Evolutionary conservation across 2,329 filamentous ascomycete species (phyloP), one percentile per base, ranked within the genome.

Genomic region (Fusarium pilosicola): DNA sequence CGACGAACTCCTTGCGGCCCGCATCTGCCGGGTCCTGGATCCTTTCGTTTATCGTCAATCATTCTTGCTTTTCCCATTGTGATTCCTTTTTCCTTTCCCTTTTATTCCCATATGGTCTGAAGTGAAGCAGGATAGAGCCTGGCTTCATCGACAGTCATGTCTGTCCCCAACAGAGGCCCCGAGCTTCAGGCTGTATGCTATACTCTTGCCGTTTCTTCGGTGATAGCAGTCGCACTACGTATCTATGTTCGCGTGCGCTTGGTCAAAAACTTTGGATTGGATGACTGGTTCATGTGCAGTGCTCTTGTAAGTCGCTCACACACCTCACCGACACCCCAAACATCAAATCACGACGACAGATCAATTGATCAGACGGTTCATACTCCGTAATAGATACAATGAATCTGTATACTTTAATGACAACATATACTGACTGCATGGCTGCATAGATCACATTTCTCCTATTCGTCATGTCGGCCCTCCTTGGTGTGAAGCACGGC

Each of bases 251-350:
- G 83, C 28, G 55, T 78, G 4, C 69, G 70, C 11, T 62, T 84
- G 18, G 79, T 85, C 39, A 83, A 79, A 70, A 80, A 79, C 39
- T 85, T 84, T 73, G 83, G 82, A 2, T 57, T 78, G 14, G 83
- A 85, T 65, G 83, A 85, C 68, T 83, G 79, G 78, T 76, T 81
- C 58, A 85, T 85, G 83, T 52, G 79, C 1, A 62, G 73, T 41
- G 83, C 84, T 36, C 74, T 80, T 62, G 82, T 82, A 56, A 71
- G 74, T 58, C 18, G 18, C 15, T 58, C 18, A 7, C 15, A 24
- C 20, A 22, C 17, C 39, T 38, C 28, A 14, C 14, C 11, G 24
- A 18, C 36, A 17, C 20, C 8, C 22, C 30, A 36, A 36, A 51
- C 56, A 51, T 28, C 26, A 30, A 10, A 30, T 48, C 32, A 28